Evolutionary conservation across 2,329 filamentous ascomycete species (phyloP), one percentile per base, ranked within the genome.

Genomic region (Sporothrix humicola): DNA sequence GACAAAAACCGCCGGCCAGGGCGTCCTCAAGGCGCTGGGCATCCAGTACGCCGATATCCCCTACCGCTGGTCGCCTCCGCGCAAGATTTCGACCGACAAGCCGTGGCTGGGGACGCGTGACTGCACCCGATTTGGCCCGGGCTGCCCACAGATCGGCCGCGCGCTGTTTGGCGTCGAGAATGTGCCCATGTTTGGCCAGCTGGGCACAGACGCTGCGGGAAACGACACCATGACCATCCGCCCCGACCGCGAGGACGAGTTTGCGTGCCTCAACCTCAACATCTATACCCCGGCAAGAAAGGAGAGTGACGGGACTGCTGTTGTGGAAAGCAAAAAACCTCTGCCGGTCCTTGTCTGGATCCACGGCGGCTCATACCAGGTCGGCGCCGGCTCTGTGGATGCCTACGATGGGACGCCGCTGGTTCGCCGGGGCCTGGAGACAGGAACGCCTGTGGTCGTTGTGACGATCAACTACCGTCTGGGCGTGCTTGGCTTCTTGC

Each of bases 401-500:
- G 65, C 61, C 20, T 73, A 73, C 31, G 72, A 71, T 13, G 72
- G 58, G 1, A 65, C 68, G 6, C 13, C 23, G 9, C 48, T 71
- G 4, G 72, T 71, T 7, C 42, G 26, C 17, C 23, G 65, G 2
- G 12, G 58, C 1, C 6, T 73, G 12, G 17, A 15, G 12, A 61
- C 69, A 2, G 54, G 66, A 1, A n/a, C 65, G 20, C 66, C 72
- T 10, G 72, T 71, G 2, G 10, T 73, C 2, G 58, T 73, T 10
- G 72, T 73, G 46, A 73, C 72, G 13, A 73, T 73, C 31, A 73
- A 71, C 46, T 71, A 71, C 61, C 58, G 68, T 1, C 58, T 73
- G 8, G 72, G 72, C 6, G 72, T 71, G 15, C 44, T 73, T 5
- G 72, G 72, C 2, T 71, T 70, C 37, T 42, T 73, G 56, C 68